phyloP scores from a whole-genome alignment of 2,329 filamentous ascomycete species.

The Calycina herbarum region DNA sequence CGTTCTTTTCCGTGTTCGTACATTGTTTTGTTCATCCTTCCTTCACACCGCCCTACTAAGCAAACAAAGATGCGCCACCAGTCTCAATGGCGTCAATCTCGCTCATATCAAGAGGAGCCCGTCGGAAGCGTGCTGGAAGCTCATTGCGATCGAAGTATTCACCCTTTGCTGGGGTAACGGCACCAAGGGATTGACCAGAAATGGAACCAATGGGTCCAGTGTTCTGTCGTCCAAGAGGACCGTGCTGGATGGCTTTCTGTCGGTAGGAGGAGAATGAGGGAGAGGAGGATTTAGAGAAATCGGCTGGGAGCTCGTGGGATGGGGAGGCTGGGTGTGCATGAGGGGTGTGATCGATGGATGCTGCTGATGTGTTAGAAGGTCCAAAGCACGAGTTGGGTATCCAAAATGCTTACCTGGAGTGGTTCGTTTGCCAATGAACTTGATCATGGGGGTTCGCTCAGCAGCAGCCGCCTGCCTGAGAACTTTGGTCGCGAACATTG shows the following conservation, averaged over 20 bases:
- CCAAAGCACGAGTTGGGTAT: background rate
- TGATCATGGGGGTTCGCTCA: constrained; percentile 43
- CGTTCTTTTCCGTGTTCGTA: background rate
- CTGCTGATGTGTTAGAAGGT: constrained; percentile 41
- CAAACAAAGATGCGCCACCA: constrained; percentile 72
- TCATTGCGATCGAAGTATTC: constrained; percentile 87
- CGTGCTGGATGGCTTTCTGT: constrained; percentile 59
- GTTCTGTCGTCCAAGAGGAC: constrained; percentile 47
- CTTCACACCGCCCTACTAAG: constrained; percentile 22
- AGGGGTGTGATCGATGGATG: constrained; percentile 57
- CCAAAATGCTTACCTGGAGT: constrained; percentile 38
- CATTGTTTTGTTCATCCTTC: background rate
- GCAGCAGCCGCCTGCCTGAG: constrained; percentile 39
- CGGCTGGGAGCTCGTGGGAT: constrained; percentile 52
- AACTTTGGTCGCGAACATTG: constrained; percentile 42
- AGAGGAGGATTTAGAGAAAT: constrained; percentile 46
- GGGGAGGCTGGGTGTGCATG: constrained; percentile 58
- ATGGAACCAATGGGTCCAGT: constrained; percentile 32
- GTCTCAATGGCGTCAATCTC: constrained; percentile 98
- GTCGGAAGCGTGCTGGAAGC: constrained; percentile 80
- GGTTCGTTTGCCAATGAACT: constrained; percentile 43
- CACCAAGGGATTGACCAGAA: constrained; percentile 67
- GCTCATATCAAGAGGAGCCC: constrained; percentile 68
- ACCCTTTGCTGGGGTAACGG: constrained; percentile 69
- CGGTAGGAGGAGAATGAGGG: constrained; percentile 59